phyloP scores from a whole-genome alignment of 148 eudicot genomes.

The Dianthus caryophyllus region DNA sequence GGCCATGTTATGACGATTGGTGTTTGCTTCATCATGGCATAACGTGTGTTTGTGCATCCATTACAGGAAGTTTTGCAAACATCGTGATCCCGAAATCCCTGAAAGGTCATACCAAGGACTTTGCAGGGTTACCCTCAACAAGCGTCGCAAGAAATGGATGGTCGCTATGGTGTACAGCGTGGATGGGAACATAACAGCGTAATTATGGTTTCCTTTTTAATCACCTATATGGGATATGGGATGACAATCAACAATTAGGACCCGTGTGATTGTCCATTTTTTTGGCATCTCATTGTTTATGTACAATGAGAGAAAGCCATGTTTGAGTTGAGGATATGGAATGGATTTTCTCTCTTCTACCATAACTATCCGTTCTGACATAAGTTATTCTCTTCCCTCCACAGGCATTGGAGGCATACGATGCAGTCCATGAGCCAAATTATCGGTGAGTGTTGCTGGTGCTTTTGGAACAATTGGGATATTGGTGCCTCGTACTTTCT shows the following conservation, averaged over 20 bases:
- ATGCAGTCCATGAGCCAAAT: constrained; percentile 79
- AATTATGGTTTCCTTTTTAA: constrained; percentile 98
- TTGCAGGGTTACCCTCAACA: constrained; percentile 51
- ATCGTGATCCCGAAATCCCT: constrained; percentile 57
- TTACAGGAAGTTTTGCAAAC: constrained; percentile 82
- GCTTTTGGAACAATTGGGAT: constrained; percentile 7
- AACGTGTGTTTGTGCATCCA: constrained; percentile 78
- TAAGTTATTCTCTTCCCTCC: constrained; percentile 98
- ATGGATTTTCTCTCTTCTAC: constrained; percentile 76
- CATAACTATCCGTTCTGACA: constrained; percentile 88
- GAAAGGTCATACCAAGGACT: constrained; percentile 57
- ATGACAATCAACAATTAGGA: constrained; percentile 84
- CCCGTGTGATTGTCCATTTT: constrained; percentile 81
- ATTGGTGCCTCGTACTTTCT: not conserved
- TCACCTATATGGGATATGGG: constrained; percentile 95
- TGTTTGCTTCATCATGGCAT: constrained; percentile 54
- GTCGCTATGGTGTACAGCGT: constrained; percentile 98
- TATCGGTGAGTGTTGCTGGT: constrained; percentile 66
- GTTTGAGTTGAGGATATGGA: constrained; percentile 98
- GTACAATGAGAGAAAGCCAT: constrained; percentile 82
- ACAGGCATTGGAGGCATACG: constrained; percentile 99
- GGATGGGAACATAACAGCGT: constrained; percentile 99
- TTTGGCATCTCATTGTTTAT: constrained; percentile 71
- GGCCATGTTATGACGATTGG: constrained; percentile 56
- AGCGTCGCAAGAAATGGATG: constrained; percentile 71